These are phyloP conservation scores for Amanita polypyramis DNA, from an alignment of 768 basidiomycete species.

Conservation along the genomic window DNA sequence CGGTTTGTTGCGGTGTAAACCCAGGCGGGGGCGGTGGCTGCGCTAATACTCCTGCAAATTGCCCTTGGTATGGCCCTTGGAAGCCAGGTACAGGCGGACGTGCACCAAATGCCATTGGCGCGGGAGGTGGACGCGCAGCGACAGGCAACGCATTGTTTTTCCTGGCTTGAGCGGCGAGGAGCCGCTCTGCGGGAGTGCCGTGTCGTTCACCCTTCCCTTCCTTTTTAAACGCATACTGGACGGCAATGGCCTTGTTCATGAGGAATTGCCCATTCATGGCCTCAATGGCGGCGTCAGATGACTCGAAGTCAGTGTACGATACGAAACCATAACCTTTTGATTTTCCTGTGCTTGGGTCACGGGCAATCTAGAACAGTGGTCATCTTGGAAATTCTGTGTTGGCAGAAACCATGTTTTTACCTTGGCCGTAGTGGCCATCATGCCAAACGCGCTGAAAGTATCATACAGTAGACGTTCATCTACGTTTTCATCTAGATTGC, in stretches of 20 bases:
- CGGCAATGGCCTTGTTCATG: constrained; percentile 96
- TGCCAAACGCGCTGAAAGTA: constrained; percentile 91
- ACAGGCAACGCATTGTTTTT: constrained; percentile 90
- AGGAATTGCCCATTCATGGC: constrained; percentile 97
- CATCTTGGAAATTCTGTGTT: not conserved
- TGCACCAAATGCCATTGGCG: constrained; percentile 62
- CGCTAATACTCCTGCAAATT: constrained; percentile 84
- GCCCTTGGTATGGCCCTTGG: constrained; percentile 78
- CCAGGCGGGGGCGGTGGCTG: constrained; percentile 76
- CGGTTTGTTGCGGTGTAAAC: constrained; percentile 63
- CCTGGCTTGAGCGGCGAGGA: constrained; percentile 89
- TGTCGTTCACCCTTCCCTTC: constrained; percentile 98
- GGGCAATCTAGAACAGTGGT: constrained; percentile 60
- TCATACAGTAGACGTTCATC: constrained; percentile 90
- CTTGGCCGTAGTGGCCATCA: constrained; percentile 88
- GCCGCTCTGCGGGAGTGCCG: constrained; percentile 92
- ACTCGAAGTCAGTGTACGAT: constrained; percentile 94
- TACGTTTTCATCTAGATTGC: constrained; percentile 90
- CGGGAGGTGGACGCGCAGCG: constrained; percentile 62
- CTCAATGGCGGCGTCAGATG: constrained; percentile 92
- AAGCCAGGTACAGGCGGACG: constrained; percentile 60
- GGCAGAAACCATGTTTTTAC: constrained; percentile 25
- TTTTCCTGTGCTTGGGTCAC: constrained; percentile 72
- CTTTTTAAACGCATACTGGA: constrained; percentile 99
- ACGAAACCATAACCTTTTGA: constrained; percentile 98